phyloP scores from a whole-genome alignment of 2,329 filamentous ascomycete genomes.

The Calonectria pauciramosa region DNA sequence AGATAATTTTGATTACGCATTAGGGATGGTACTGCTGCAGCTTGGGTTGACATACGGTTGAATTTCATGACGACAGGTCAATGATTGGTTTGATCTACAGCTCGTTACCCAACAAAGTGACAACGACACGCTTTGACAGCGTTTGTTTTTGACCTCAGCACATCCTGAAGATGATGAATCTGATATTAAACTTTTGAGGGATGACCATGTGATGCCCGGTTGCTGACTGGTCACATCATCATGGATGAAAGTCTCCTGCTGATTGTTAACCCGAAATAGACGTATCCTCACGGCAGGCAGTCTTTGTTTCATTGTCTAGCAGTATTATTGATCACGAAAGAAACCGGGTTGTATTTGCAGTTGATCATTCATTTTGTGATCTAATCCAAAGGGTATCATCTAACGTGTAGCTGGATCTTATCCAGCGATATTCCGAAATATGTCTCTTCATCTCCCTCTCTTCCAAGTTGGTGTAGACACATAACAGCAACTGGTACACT shows the following conservation, averaged over 20 bases:
- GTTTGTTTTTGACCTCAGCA: neutral
- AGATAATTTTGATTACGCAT: neutral
- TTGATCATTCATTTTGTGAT: neutral
- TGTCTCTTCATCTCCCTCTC: neutral
- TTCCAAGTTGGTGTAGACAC: neutral
- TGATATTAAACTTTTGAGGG: neutral
- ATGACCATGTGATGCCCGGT: neutral
- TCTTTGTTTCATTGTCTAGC: neutral
- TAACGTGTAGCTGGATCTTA: neutral
- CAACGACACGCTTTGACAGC: neutral
- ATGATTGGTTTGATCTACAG: neutral
- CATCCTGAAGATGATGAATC: neutral
- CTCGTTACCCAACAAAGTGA: neutral
- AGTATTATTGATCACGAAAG: neutral
- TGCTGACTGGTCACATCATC: neutral
- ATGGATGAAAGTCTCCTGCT: neutral
- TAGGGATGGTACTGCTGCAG: neutral
- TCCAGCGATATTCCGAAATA: neutral
- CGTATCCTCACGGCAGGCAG: neutral
- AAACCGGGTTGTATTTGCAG: neutral
- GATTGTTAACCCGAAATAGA: neutral
- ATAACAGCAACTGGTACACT: neutral
- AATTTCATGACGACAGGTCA: neutral
- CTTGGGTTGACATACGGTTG: neutral
- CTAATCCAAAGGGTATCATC: slow-evolving; percentile 22